A percentile compares a stretch with the other conserved stretches of the same genome.
phyloP scores from a whole-genome alignment of 2,329 filamentous ascomycete genomes.

The Cordyceps cateniannulata region DNA sequence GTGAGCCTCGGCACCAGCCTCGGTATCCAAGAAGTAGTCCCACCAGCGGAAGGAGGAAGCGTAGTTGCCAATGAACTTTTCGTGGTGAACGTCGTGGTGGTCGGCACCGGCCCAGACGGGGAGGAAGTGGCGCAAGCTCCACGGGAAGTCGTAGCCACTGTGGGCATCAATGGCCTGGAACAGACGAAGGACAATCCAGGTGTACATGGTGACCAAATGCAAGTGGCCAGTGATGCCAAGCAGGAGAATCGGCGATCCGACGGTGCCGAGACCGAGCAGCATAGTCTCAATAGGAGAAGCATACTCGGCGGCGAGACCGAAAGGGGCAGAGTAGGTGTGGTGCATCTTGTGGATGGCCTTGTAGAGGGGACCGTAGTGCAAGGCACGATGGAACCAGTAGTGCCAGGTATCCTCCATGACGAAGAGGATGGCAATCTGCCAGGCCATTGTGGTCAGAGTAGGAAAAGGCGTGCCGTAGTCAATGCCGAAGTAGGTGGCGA shows the following conservation, averaged over 20 bases:
- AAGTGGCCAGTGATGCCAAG: conserved; percentile 77
- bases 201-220: conserved; percentile 95
- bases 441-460: conserved; percentile 73
- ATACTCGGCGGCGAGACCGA: conserved; percentile 94
- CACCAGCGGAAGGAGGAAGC: conserved; percentile 98
- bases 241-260: conserved; percentile 78
- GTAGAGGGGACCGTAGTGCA: conserved; percentile 95
- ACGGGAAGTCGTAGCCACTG: conserved; percentile 97
- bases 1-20: conserved; percentile 80
- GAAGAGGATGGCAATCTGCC: conserved; percentile 92
- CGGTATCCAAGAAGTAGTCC: conserved; percentile 91
- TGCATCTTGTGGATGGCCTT: conserved; percentile 98
- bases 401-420: conserved; percentile 96
- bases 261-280: conserved; percentile 81
- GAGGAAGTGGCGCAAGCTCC: conserved; percentile 90
- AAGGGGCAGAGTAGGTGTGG: conserved; percentile 96
- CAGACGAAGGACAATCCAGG: conserved; percentile 87
- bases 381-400: conserved; percentile 88
- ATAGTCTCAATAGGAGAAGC: conserved; percentile 96
- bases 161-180: conserved; percentile 98
- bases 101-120: conserved; percentile 97
- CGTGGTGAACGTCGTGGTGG: conserved; percentile 95
- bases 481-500: conserved; percentile 89
- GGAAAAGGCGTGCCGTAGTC: conserved; percentile 87
- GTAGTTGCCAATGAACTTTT: conserved; percentile 98